Base-by-base conservation (phyloP, 2,329 filamentous ascomycete species). In the Myriosclerotinia scirpicola region DNA sequence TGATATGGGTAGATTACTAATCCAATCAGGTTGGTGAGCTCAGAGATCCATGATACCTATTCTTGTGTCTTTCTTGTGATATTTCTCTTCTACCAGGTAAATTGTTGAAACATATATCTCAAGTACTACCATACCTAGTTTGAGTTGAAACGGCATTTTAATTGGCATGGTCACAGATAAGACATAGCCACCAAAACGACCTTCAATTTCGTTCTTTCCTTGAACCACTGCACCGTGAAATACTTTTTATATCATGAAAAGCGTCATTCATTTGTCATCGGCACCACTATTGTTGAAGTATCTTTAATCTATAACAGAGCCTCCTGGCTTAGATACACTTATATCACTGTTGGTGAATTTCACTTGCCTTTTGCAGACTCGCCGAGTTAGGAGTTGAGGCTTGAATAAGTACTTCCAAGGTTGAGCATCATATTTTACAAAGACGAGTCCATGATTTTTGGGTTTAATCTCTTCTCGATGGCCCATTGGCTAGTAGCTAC, bases 351-450 rank as follows among this genome's bases (percentile, higher is more conserved):
- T 44, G 22, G 54, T 20, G 22, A 14, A 3, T 12, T 20, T 44
- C 14, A 30, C 40, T 30, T 6, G 44, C 5, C 38, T 44, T 30
- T 30, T 26, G 8, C 30, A n/a, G 54, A 22, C 30, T 59, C 22
- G 12, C 17, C 17, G 12, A 26, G 20, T 22, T 48, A 48, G 36
- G 2, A 26, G 36, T 15, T 36, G 42, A 36, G 6, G 56, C 42
- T 36, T 20, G 56, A 59, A 20, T 59, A 20, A 59, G 56, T 48
- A 34, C 26, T n/a, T 30, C n/a, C n/a, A n/a, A n/a, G n/a, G n/a
- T n/a, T n/a, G 22, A 46, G 26, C 26, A 26, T 26, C 2, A 26
- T 26, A 36, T 46, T 3, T 4, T 11, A 48, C 34, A 46, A 8
- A 7, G 42, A 26, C 40, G 11, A 34, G 6, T 58, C 3, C 17